Conservation (phyloP, 2,329 filamentous ascomycete genomes). For the Cladosporium halotolerans region DNA sequence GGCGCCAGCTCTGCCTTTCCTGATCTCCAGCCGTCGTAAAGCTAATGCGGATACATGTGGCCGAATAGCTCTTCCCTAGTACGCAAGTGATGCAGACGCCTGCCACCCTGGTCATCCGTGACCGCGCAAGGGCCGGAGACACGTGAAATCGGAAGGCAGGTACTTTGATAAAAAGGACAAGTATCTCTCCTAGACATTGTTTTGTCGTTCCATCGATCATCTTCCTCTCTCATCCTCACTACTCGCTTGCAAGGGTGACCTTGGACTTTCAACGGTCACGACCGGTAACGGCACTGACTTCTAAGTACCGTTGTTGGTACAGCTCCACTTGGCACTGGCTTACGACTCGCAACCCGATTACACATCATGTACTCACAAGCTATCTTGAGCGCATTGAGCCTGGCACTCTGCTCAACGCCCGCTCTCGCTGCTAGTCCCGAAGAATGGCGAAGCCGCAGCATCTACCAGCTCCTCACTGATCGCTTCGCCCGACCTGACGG, state of each 20-base stretch:
- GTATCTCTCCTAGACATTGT: background rate
- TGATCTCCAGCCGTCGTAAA: conserved; percentile 7
- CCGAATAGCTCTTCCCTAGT: conserved; percentile 6
- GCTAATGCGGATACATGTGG: conserved; percentile 7
- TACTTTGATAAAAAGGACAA: conserved; percentile 3
- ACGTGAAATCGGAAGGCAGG: conserved; percentile 1
- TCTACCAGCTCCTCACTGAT: conserved; percentile 41
- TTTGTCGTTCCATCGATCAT: background rate
- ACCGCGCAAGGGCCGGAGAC: conserved; percentile 4
- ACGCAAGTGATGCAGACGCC: conserved; percentile 3
- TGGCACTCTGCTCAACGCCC: conserved; percentile 16
- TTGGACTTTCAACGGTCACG: conserved; percentile 2
- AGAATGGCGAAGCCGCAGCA: conserved; percentile 35
- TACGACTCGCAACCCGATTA: background rate
- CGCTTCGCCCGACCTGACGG: conserved; percentile 36
- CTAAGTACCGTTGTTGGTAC: conserved; percentile 1
- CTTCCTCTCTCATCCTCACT: background rate
- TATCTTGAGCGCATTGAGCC: conserved; percentile 13
- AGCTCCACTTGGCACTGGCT: background rate
- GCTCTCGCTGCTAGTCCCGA: conserved; percentile 21
- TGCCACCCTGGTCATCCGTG: conserved; percentile 7
- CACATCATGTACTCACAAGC: conserved; percentile 3
- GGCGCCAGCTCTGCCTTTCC: conserved; percentile 8
- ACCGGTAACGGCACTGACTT: conserved; percentile 1
- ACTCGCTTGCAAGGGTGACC: background rate